A percentile compares a stretch with the other conserved stretches of the same genome.
Evolutionary conservation across 495 filamentous ascomycete genomes (phyloP).

Genomic region (Coniosporium apollinis): DNA sequence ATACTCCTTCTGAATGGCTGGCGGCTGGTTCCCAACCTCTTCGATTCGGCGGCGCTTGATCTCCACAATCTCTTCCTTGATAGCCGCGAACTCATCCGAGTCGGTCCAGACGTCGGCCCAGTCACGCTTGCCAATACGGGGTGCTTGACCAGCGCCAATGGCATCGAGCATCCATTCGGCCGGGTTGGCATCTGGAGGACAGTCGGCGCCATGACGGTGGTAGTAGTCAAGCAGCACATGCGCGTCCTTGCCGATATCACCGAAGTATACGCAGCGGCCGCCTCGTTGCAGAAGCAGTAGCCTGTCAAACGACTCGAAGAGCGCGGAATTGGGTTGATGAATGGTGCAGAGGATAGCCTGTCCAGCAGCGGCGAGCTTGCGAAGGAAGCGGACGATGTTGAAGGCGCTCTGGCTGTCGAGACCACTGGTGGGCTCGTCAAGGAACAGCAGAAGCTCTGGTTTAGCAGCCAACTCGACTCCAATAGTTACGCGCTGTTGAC

Average conservation of each 20-base stretch:
- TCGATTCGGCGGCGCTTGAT: constrained; percentile 44
- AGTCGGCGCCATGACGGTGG: constrained; percentile 36
- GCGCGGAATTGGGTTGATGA: constrained; percentile 71
- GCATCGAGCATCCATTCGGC: constrained; percentile 84
- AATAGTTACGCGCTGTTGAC: constrained; percentile 82
- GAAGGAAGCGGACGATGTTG: constrained; percentile 77
- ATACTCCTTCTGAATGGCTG: constrained; percentile 42
- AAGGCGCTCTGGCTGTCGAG: constrained; percentile 74
- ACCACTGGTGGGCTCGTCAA: constrained; percentile 83
- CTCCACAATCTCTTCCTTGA: constrained; percentile 46
- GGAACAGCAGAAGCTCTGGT: constrained; percentile 69
- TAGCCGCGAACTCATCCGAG: constrained; percentile 47
- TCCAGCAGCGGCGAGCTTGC: constrained; percentile 64
- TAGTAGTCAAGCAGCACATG: constrained; percentile 25
- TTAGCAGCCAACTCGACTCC: constrained; percentile 78
- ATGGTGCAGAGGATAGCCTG: constrained; percentile 88
- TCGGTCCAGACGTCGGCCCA: constrained; percentile 69
- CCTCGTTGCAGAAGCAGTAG: constrained; percentile 46
- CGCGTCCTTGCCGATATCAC: constrained; percentile 45
- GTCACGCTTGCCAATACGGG: constrained; percentile 54
- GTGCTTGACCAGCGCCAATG: constrained; percentile 61
- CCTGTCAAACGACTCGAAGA: constrained; percentile 70
- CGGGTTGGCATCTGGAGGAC: constrained; percentile 45
- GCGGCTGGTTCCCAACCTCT: constrained; percentile 25
- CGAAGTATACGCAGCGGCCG: constrained; percentile 51